Conservation (phyloP, 768 basidiomycete species). For the Naematelia aurantialba region DNA sequence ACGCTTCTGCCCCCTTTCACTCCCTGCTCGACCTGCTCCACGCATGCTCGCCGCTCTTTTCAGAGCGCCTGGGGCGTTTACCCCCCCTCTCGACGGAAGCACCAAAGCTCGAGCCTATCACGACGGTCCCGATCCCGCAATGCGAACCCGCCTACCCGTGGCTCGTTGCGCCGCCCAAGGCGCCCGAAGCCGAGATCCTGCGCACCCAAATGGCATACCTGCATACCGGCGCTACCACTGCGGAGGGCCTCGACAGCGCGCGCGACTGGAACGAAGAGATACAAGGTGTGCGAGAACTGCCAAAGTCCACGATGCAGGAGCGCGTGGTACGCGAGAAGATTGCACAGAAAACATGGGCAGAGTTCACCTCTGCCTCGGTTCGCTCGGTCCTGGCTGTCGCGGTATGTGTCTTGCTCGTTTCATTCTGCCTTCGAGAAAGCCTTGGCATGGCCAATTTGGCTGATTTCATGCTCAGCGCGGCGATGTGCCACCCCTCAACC, state of each 20-base stretch:
- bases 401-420: constrained; percentile 13
- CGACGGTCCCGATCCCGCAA: constrained; percentile 52
- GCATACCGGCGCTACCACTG: constrained; percentile 50
- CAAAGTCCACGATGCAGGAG: constrained; percentile 47
- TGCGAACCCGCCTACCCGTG: constrained; percentile 52
- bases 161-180: constrained; percentile 46
- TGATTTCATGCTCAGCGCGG: constrained; percentile 50
- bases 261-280: constrained; percentile 56
- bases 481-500: constrained; percentile 53
- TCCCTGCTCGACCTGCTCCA: constrained; percentile 53
- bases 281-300: constrained; percentile 52
- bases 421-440: constrained; percentile 1
- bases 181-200: constrained; percentile 47
- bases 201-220: constrained; percentile 53
- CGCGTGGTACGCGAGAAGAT: constrained; percentile 52
- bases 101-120: constrained; percentile 43
- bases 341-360: constrained; percentile 50
- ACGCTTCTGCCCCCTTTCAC: constrained; percentile 33
- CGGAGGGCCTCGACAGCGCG: constrained; percentile 51
- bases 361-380: constrained; percentile 52
- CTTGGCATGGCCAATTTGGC: too few relatives aligned
- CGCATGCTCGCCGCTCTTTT: constrained; percentile 51
- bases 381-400: constrained; percentile 50
- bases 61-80: constrained; percentile 34
- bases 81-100: constrained; percentile 31